Evolutionary conservation across 257 asterid species (phyloP).

Genomic region (Leptodermis oblonga): DNA sequence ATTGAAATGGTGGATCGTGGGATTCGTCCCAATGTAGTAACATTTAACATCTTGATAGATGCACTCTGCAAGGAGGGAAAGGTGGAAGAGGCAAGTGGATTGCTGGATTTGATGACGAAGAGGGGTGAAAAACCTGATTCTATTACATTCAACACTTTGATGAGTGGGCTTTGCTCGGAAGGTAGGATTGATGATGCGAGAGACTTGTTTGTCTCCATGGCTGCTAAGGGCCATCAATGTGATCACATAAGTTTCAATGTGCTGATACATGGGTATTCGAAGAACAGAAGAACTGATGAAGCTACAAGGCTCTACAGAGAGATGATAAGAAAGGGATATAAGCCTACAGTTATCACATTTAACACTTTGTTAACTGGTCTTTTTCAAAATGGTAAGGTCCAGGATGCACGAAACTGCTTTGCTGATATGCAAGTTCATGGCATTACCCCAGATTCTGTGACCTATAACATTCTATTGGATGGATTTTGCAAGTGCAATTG

Average conservation of each 20-base stretch:
- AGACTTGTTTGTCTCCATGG: slow-evolving; percentile 50
- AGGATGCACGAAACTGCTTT: slow-evolving; percentile 39
- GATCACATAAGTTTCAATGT: slow-evolving; percentile 41
- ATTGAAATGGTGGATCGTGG: slow-evolving; percentile 62
- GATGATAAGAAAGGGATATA: slow-evolving; percentile 44
- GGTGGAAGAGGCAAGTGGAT: slow-evolving; percentile 48
- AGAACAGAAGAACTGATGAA: slow-evolving; percentile 35
- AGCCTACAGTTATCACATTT: slow-evolving; percentile 47
- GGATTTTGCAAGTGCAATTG: slow-evolving; percentile 60
- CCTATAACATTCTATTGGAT: slow-evolving; percentile 49
- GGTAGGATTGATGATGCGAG: slow-evolving; percentile 51
- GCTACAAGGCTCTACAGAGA: slow-evolving; percentile 52
- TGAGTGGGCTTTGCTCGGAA: slow-evolving; percentile 54
- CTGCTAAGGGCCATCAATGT: slow-evolving; percentile 39
- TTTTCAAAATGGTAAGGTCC: slow-evolving; percentile 43
- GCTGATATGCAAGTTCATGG: slow-evolving; percentile 39
- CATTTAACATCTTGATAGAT: slow-evolving; percentile 47
- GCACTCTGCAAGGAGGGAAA: slow-evolving; percentile 62
- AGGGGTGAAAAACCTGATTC: slow-evolving; percentile 62
- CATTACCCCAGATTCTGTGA: slow-evolving; percentile 35
- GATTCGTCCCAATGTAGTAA: slow-evolving; percentile 52
- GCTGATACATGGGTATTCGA: slow-evolving; percentile 68
- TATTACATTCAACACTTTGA: slow-evolving; percentile 51
- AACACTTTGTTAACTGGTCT: slow-evolving; percentile 53
- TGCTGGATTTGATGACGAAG: slow-evolving; percentile 53